Percentiles rank a stretch among this genome's conserved stretches.
Conservation (phyloP, 129 eudicot genomes). For the Sambucus nigra region DNA sequence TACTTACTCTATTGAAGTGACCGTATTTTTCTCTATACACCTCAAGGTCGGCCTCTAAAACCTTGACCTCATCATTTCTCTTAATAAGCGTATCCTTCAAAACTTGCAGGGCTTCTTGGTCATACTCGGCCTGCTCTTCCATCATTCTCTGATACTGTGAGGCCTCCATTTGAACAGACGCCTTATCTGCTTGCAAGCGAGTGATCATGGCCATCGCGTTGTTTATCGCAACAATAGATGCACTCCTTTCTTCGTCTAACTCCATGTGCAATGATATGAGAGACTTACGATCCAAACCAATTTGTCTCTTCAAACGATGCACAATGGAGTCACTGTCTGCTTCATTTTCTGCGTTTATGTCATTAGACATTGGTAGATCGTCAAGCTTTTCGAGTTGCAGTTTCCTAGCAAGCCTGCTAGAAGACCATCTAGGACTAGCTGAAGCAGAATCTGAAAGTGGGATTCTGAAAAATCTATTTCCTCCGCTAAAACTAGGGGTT, state of each 20-base stretch:
- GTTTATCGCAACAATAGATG: constrained; percentile 81
- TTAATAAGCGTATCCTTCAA: constrained; percentile 32
- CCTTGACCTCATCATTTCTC: constrained; percentile 43
- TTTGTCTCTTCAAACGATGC: constrained; percentile 44
- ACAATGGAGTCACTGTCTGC: constrained; percentile 23
- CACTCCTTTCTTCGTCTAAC: constrained; percentile 85
- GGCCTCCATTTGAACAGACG: constrained; percentile 90
- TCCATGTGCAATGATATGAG: constrained; percentile 63
- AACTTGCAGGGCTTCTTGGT: constrained; percentile 53
- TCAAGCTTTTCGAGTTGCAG: constrained; percentile 25
- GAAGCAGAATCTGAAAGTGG: constrained; percentile 40
- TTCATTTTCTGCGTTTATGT: constrained; percentile 10
- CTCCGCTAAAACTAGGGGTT: constrained; percentile 29
- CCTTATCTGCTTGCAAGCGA: constrained; percentile 77
- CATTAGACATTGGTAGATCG: constrained; percentile 20
- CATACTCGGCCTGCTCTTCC: constrained; percentile 64
- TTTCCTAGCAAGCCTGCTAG: constrained; percentile 24
- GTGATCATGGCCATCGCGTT: constrained; percentile 98
- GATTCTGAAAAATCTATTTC: constrained; percentile 51
- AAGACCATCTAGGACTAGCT: constrained; percentile 47
- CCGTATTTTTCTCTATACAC: constrained; percentile 29
- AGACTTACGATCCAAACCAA: constrained; percentile 41
- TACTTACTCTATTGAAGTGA: constrained; percentile 16
- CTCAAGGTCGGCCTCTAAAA: constrained; percentile 35
- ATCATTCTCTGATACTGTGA: constrained; percentile 73